Base-by-base conservation (phyloP, 228 moss, liverwort and hornwort genomes). In the Sphagnum fallax region DNA sequence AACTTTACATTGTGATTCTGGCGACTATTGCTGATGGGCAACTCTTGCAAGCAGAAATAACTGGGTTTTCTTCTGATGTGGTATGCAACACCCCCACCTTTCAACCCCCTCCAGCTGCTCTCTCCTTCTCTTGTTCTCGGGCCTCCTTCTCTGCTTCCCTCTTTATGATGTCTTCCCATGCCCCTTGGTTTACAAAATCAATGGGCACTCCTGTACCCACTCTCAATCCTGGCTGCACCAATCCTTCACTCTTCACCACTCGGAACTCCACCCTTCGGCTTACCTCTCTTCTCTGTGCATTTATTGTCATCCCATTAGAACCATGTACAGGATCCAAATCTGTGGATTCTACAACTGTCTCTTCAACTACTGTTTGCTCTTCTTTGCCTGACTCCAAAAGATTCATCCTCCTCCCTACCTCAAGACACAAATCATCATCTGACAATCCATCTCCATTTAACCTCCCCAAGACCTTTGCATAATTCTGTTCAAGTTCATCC, bases 211-310 rank as follows among this genome's bases (percentile, higher is more conserved):
- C 98, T 4, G 91, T 91, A 47, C 90, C 90, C 14, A 92, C 76
- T 76, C 90, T 87, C 67, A 98, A 73, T 65, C 98, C 93, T 7
- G 90, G 77, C 77, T 92, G 98, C 74, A 93, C 92, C 53, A 89
- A 74, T 53, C 98, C 98, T 79, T 87, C 90, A 52, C 62, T 86
- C 8, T 47, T 79, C n/a, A 93, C 90, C 53, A 98, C 82, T 66
- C 90, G 90, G 53, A 87, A 82, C 65, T 91, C 89, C 50, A 92
- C 85, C 63, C 82, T 53, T 62, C 80, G 67, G 8, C 70, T 68
- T 57, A 47, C 67, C 49, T 73, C 50, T 57, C 18, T 49, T 6
- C 16, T 53, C 8, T 65, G 16, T 0, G 51, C 55, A 8, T 6
- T 32, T n/a, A 16, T 15, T 9, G 32, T 10, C 55, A 12, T 8